Evolutionary conservation across 345 rosid species (phyloP).

Genomic region (Citrus cavaleriei): DNA sequence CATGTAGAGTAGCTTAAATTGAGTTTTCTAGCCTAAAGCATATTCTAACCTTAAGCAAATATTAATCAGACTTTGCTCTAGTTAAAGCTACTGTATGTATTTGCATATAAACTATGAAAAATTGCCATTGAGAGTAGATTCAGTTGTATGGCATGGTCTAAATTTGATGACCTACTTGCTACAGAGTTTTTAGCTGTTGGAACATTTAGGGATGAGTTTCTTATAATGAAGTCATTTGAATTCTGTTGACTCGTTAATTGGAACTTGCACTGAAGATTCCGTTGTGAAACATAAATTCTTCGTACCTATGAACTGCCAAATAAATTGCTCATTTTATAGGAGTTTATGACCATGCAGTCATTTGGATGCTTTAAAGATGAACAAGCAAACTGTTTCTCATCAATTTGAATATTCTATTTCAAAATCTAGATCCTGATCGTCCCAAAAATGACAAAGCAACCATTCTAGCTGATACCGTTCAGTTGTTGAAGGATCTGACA

Average conservation of each 20-base stretch:
- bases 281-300: not conserved
- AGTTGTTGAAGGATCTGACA: constrained; percentile 77
- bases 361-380: not conserved
- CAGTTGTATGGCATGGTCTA: not conserved
- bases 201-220: not conserved
- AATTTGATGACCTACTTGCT: not conserved
- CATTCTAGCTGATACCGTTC: constrained; percentile 73
- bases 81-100: not conserved
- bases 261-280: not conserved
- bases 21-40: not conserved
- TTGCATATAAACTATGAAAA: not conserved
- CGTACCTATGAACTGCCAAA: not conserved
- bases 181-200: not conserved
- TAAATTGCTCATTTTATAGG: not conserved
- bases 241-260: not conserved
- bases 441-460: constrained; percentile 91
- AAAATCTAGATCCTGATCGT: constrained; percentile 70
- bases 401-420: constrained; percentile 7
- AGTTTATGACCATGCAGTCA: not conserved
- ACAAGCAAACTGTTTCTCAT: not conserved
- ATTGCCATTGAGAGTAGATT: not conserved
- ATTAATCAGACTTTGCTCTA: not conserved
- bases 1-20: too few relatives aligned
- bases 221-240: not conserved
- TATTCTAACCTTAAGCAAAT: not conserved